phyloP scores from a whole-genome alignment of 1,284 basidiomycete species.

The Ustilago hordei region DNA sequence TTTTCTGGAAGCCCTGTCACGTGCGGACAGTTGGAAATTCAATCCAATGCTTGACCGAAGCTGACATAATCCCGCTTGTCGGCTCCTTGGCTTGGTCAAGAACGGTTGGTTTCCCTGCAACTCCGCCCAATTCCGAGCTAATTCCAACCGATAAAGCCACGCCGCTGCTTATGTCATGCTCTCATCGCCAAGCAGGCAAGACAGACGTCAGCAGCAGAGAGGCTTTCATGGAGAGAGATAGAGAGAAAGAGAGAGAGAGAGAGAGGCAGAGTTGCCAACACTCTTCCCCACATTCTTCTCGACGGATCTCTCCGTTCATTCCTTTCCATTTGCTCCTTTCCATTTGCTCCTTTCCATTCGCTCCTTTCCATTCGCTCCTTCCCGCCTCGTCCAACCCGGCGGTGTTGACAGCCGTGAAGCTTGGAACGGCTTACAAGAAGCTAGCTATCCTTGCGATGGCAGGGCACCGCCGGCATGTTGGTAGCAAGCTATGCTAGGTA shows the following conservation, averaged over 20 bases:
- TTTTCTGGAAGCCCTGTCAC: background rate
- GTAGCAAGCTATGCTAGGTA: background rate
- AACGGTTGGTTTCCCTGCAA: no score
- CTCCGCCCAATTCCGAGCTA: no score
- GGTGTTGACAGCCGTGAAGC: background rate
- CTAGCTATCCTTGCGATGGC: background rate
- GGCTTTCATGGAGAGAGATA: background rate
- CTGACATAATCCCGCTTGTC: no score
- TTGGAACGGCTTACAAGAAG: background rate
- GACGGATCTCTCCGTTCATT: slow-evolving; percentile 14
- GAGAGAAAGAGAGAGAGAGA: no score
- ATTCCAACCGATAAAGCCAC: no score
- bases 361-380: slow-evolving; percentile 9
- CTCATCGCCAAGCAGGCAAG: no score
- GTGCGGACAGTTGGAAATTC: no score
- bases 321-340: slow-evolving; percentile 11
- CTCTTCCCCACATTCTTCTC: slow-evolving; percentile 10
- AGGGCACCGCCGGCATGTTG: background rate
- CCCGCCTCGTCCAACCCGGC: background rate
- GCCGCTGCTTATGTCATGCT: no score
- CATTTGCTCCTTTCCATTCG: slow-evolving; percentile 11
- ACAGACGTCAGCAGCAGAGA: background rate
- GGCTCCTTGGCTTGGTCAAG: no score
- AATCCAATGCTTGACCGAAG: no score
- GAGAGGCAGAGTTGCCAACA: no score